Evolutionary conservation across 208 protist genomes (phyloP).

Genomic region (Tritrichomonas foetus): DNA sequence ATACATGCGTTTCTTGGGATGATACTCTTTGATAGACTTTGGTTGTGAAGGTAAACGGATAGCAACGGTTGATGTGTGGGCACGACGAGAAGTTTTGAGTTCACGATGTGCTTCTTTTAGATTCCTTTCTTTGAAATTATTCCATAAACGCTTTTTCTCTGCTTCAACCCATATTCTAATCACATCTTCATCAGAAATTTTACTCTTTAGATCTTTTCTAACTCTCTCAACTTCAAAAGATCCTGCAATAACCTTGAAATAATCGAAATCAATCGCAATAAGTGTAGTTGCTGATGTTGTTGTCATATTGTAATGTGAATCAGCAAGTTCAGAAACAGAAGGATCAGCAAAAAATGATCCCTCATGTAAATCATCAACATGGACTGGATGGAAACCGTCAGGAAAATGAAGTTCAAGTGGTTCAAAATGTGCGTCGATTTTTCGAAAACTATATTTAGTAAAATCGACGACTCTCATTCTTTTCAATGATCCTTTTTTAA

Average conservation of each 20-base stretch:
- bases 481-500: neutral
- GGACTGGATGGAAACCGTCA: slow-evolving; percentile 1
- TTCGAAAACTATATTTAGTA: neutral
- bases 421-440: neutral
- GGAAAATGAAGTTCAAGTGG: neutral
- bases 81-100: neutral
- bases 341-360: neutral
- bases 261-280: neutral
- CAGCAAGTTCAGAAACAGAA: neutral
- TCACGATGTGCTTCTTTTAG: neutral
- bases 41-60: neutral
- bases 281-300: neutral
- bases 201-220: neutral
- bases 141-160: neutral
- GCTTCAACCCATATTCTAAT: neutral
- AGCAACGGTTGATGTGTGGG: neutral
- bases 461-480: neutral
- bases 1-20: neutral
- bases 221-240: neutral
- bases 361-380: neutral
- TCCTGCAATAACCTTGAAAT: slow-evolving; percentile 10
- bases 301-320: neutral
- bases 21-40: neutral
- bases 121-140: neutral
- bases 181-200: neutral